A percentile compares a stretch with the other conserved stretches of the same genome.
These are phyloP conservation scores for Rhizophagus sp. DNA, from an alignment of 192 early-diverging fungal genomes.

Conservation along the genomic window DNA sequence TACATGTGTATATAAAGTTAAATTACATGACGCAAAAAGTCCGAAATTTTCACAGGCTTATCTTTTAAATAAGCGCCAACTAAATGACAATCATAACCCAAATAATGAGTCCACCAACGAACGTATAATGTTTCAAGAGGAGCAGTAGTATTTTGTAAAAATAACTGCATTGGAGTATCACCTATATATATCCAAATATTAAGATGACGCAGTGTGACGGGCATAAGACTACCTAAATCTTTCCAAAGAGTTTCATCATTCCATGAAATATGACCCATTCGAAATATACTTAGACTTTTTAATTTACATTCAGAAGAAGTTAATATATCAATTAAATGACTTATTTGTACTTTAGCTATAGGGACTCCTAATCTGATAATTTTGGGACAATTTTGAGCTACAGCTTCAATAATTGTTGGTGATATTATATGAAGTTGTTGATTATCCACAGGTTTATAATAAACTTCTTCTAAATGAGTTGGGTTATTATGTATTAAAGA, in stretches of 20 bases:
- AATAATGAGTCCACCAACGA: conserved; percentile 22
- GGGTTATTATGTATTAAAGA: conserved; percentile 20
- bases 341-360: conserved; percentile 2
- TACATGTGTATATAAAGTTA: neutral
- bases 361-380: conserved; percentile 15
- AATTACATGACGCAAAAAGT: conserved; percentile 14
- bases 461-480: conserved; percentile 21
- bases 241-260: conserved; percentile 15
- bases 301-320: conserved; percentile 9
- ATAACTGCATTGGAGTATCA: conserved; percentile 20
- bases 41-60: neutral
- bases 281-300: conserved; percentile 23
- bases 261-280: conserved; percentile 9
- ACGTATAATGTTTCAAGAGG: conserved; percentile 29
- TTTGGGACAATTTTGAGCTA: conserved; percentile 14
- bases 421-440: neutral
- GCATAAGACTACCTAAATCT: conserved; percentile 20
- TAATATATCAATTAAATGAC: conserved; percentile 13
- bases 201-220: conserved; percentile 14
- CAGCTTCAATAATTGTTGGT: conserved; percentile 16
- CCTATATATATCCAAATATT: conserved; percentile 27
- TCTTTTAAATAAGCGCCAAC: conserved; percentile 9
- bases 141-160: conserved; percentile 22
- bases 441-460: conserved; percentile 25
- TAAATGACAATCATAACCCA: conserved; percentile 18